Evolutionary conservation across 495 filamentous ascomycete genomes (phyloP).

Genomic region (Lasiosphaeria hispida): DNA sequence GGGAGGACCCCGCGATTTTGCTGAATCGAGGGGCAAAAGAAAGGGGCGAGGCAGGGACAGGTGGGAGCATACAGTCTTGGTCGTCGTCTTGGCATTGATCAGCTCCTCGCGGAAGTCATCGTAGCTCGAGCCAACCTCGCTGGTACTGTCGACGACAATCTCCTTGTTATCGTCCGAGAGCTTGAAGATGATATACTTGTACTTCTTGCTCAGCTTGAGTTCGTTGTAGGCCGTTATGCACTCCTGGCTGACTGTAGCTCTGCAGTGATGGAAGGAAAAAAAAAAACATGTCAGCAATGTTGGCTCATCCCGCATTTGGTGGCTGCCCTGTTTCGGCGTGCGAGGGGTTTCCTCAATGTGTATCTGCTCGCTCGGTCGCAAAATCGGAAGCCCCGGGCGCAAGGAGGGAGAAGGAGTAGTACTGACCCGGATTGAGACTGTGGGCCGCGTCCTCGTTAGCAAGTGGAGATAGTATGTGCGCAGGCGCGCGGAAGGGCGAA

Average conservation of each 20-base stretch:
- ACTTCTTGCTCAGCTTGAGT: slow-evolving; percentile 81
- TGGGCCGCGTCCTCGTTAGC: slow-evolving; percentile 7
- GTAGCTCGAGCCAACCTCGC: slow-evolving; percentile 56
- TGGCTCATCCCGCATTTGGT: too few species aligned
- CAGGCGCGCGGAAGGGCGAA: background rate
- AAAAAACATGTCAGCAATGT: background rate
- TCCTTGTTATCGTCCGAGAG: slow-evolving; percentile 88
- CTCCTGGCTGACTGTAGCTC: slow-evolving; percentile 74
- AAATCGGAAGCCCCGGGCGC: slow-evolving; percentile 11
- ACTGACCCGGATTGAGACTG: slow-evolving; percentile 71
- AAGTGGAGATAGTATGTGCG: background rate
- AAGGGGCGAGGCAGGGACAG: background rate
- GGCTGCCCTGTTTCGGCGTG: too few species aligned
- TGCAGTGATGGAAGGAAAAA: slow-evolving; percentile 30
- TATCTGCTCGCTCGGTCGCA: background rate
- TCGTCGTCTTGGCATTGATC: slow-evolving; percentile 55
- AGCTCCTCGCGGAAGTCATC: slow-evolving; percentile 80
- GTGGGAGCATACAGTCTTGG: slow-evolving; percentile 34
- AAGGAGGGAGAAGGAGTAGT: slow-evolving; percentile 17
- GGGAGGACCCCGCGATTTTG: too few species aligned
- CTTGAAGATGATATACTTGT: slow-evolving; percentile 98
- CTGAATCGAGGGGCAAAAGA: background rate
- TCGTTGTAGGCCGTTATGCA: slow-evolving; percentile 85
- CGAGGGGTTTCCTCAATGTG: too few species aligned
- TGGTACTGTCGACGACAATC: slow-evolving; percentile 76